A percentile compares a stretch with the other conserved stretches of the same genome.
Conservation (phyloP, 306 rosid genomes). For the Cajanus cajan region DNA sequence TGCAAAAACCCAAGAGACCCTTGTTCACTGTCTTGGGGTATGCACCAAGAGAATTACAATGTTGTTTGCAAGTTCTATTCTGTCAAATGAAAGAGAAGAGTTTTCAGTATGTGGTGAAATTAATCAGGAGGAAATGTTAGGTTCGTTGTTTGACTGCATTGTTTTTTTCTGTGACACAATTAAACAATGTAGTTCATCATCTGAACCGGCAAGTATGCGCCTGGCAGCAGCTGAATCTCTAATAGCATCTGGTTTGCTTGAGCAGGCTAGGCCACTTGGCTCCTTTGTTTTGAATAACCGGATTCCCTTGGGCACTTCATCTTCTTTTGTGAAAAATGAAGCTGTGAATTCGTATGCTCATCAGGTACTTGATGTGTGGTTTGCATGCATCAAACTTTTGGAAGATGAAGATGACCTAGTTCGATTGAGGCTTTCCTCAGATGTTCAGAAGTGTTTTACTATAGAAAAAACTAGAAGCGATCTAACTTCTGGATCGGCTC, state of each 20-base stretch:
- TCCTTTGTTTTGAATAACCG: slow-evolving; percentile 38
- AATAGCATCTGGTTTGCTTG: slow-evolving; percentile 86
- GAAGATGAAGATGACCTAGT: slow-evolving; percentile 91
- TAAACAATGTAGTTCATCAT: slow-evolving; percentile 61
- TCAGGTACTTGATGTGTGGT: slow-evolving; percentile 73
- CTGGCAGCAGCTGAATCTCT: slow-evolving; percentile 76
- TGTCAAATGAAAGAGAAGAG: slow-evolving; percentile 35
- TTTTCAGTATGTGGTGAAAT: slow-evolving; percentile 26
- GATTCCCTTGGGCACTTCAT: slow-evolving; percentile 38
- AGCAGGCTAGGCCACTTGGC: slow-evolving; percentile 63
- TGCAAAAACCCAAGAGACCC: slow-evolving; percentile 74
- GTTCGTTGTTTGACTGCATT: slow-evolving; percentile 51
- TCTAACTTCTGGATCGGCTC: slow-evolving; percentile 45
- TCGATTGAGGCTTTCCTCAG: slow-evolving; percentile 62
- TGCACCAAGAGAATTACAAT: slow-evolving; percentile 63
- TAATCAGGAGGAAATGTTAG: slow-evolving; percentile 36
- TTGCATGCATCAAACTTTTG: slow-evolving; percentile 78
- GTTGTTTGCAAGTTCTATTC: slow-evolving; percentile 46
- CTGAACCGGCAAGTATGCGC: slow-evolving; percentile 77
- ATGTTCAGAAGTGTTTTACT: slow-evolving; percentile 69
- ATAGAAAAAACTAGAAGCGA: slow-evolving; percentile 41
- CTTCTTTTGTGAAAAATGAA: slow-evolving; percentile 44
- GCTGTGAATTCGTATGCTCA: slow-evolving; percentile 62
- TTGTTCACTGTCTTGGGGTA: slow-evolving; percentile 72
- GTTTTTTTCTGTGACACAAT: slow-evolving; percentile 52